Base-by-base conservation (phyloP, 768 basidiomycete species). In the Tricholoma sp. region DNA sequence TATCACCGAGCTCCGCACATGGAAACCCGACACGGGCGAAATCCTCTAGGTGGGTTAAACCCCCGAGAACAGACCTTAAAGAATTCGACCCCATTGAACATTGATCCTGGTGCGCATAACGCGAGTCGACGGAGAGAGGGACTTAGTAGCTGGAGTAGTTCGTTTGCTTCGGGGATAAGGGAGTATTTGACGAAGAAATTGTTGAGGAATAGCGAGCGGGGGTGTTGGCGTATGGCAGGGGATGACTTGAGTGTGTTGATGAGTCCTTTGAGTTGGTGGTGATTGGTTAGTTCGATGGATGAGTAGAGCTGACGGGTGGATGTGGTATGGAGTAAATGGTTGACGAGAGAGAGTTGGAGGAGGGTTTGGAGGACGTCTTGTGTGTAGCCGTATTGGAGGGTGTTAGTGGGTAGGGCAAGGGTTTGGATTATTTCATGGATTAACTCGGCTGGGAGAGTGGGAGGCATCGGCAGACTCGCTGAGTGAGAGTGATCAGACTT, bases 21-120 rank as follows among this genome's bases (percentile, higher is more conserved):
- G 62, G 58, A 43, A 60, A 60, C 5, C 62, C 59, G 11, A 57
- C 39, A 22, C 53, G 59, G 14, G 55, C 50, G 32, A 63, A 60
- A 16, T 60, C 62, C 22, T 59, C 50, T 6, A 63, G 55, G 34
- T 57, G 24, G 18, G n/a, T 55, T 41, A 57, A 63, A 50, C 52
- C 50, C 19, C 34, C 53, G 19, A 63, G 37, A 34, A 57, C 57
- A 29, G 55, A 32, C 5, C 54, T 55, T 8, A 63, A 35, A 21
- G 52, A 18, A 49, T 50, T 32, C 11, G 54, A 58, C 14, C 24
- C 24, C 24, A 21, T 24, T 50, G 8, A 63, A 49, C 50, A 58
- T 46, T 14, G 52, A 55, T 5, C 46, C 53, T n/a, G 57, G 56
- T 4, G 59, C 43, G 34, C 60, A 55, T 22, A 63, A 35, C 10